Conservation (phyloP, 176 grass and related monocot species). For the maize (Zea mays) region Zm-B73-REFERENCE-NAM-5.0 NC_050097.1:195309001-195309500, state of each 20-base stretch:
- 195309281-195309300: slow-evolving; percentile 54
- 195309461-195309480: too few species aligned
- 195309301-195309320: slow-evolving; percentile 46
- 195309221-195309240: slow-evolving; percentile 44
- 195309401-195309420: slow-evolving; percentile 56
- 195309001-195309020: too few species aligned
- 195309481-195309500: neutral
- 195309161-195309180: slow-evolving; percentile 43
- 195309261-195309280: slow-evolving; percentile 66
- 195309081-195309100: slow-evolving; percentile 47
- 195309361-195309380: neutral
- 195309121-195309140: slow-evolving; percentile 29
- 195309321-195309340: slow-evolving; percentile 44
- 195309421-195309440: slow-evolving; percentile 46
- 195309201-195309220: slow-evolving; percentile 49
- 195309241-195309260: slow-evolving; percentile 39
- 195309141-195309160: slow-evolving; percentile 14
- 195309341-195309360: slow-evolving; percentile 62
- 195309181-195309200: slow-evolving; percentile 32
- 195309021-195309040: slow-evolving; percentile 27
- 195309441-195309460: slow-evolving; percentile 47
- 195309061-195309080: slow-evolving; percentile 36
- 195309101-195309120: slow-evolving; percentile 59
- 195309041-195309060: slow-evolving; percentile 31
- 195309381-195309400: slow-evolving; percentile 35